Evolutionary conservation across 768 basidiomycete species (phyloP), one percentile per base, ranked within the genome.

Genomic region (Podaxis sp.): DNA sequence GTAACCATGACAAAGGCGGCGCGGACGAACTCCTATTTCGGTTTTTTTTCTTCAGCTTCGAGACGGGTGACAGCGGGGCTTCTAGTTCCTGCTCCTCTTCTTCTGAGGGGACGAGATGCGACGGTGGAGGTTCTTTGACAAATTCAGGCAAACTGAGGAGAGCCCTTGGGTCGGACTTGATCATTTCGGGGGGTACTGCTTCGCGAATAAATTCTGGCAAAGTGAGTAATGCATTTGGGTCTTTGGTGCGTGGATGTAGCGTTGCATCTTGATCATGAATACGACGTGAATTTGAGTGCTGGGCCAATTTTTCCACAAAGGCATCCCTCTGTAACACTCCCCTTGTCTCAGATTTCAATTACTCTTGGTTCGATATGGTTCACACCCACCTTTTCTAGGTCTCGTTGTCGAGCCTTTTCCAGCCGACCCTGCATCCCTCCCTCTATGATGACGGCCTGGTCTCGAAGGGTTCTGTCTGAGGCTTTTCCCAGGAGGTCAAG

Each of bases 241-340:
- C 82, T 66, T 77, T 84, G 52, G 68, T 73, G 67, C 73, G 71
- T 7, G 73, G 68, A 39, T 78, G 79, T 48, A 86, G 80, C 2
- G 83, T 73, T 6, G 93, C 91, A 67, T 96, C 95, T 73, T 97
- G 95, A 13, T 83, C 81, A 59, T 88, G 87, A 40, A 96, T 75
- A 59, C 95, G 83, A 22, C 95, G 87, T 1, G 87, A 83, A 52
- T 82, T 79, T 0, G 93, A 90, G 69, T 92, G 92, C 30, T 82
- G 79, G 9, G 87, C 79, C 2, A 96, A 79, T 62, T 86, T 84
- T 59, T 89, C 87, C 9, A 95, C 87, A 70, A 96, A 93, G 7
- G 83, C 84, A 49, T 88, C 84, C 62, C 87, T 86, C 90, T 92
- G 66, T 38, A 67, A 38, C 30, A 38, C 22, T 24, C 48, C 36